Percentiles rank a stretch among this genome's conserved stretches.
Conservation (phyloP, 129 eudicot species). For the Chrysanthemum seticuspe region DNA sequence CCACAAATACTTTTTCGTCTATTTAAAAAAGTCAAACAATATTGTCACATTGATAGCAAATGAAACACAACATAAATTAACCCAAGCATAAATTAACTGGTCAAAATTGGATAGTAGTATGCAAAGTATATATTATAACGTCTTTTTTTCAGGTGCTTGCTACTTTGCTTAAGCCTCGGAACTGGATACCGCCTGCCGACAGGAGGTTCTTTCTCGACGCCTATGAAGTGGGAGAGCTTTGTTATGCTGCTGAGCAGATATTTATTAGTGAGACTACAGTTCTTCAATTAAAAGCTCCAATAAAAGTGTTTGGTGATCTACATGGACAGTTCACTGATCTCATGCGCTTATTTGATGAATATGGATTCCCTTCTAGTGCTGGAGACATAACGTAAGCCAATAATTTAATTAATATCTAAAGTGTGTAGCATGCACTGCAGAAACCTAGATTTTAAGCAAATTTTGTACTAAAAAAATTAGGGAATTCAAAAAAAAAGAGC, state of each 20-base stretch:
- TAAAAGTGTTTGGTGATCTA: constrained; percentile 96
- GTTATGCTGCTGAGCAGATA: constrained; percentile 96
- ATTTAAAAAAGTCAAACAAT: too few species aligned
- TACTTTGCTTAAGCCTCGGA: constrained; percentile 81
- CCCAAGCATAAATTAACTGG: neutral
- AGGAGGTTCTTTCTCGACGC: constrained; percentile 91
- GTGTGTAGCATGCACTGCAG: too few species aligned
- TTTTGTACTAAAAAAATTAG: neutral
- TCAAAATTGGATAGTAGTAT: constrained; percentile 3
- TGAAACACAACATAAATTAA: neutral
- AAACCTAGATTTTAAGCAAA: too few species aligned
- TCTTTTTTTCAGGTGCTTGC: constrained; percentile 65
- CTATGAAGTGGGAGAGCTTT: constrained; percentile 97
- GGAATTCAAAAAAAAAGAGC: neutral
- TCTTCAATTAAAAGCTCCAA: constrained; percentile 91
- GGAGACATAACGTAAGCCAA: constrained; percentile 88
- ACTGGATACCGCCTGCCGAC: constrained; percentile 87
- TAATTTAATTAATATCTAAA: neutral
- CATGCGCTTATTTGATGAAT: constrained; percentile 96
- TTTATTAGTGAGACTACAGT: constrained; percentile 91
- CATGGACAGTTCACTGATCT: constrained; percentile 98
- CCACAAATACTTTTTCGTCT: too few species aligned
- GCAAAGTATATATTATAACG: neutral
- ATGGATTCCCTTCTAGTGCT: constrained; percentile 94
- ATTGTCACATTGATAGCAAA: neutral